Evolutionary conservation across 495 filamentous ascomycete species (phyloP).

Genomic region (Penicillium atrosanguineum): DNA sequence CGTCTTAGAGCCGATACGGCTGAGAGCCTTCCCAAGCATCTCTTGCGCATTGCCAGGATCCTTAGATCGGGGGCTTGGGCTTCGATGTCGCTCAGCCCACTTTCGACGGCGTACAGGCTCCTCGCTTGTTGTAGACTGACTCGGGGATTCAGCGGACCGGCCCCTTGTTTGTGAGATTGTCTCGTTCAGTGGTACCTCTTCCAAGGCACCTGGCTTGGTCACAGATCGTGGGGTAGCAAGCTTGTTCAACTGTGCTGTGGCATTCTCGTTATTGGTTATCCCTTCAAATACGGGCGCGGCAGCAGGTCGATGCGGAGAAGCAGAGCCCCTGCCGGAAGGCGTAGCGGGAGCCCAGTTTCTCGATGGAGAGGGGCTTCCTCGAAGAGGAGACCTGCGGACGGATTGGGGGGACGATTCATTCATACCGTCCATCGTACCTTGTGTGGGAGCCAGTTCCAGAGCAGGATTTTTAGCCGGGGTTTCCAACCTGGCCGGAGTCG

Average conservation of each 20-base stretch:
- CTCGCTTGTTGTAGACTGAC: constrained; percentile 10
- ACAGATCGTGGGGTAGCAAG: constrained; percentile 15
- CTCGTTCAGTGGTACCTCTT: constrained; percentile 26
- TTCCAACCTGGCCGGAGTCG: neutral
- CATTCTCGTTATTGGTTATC: constrained; percentile 30
- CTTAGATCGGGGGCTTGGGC: constrained; percentile 40
- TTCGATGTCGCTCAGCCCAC: constrained; percentile 29
- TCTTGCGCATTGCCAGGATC: constrained; percentile 48
- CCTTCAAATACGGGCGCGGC: neutral
- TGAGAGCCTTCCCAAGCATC: constrained; percentile 74
- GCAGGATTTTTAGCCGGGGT: constrained; percentile 12
- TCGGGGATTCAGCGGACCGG: constrained; percentile 18
- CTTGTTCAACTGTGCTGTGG: constrained; percentile 12
- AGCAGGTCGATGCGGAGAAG: constrained; percentile 6
- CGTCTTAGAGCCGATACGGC: constrained; percentile 63
- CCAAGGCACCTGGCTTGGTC: constrained; percentile 26
- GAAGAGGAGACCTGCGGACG: constrained; percentile 19
- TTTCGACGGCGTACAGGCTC: constrained; percentile 22
- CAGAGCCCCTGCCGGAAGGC: constrained; percentile 2
- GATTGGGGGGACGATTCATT: constrained; percentile 18
- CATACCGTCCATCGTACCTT: constrained; percentile 2
- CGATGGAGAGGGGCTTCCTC: constrained; percentile 23
- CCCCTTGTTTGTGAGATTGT: constrained; percentile 10
- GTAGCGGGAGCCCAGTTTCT: constrained; percentile 13
- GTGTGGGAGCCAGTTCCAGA: constrained; percentile 13